Base-by-base conservation (phyloP, 2,329 filamentous ascomycete genomes). In the Arachnomyces sp. region DNA sequence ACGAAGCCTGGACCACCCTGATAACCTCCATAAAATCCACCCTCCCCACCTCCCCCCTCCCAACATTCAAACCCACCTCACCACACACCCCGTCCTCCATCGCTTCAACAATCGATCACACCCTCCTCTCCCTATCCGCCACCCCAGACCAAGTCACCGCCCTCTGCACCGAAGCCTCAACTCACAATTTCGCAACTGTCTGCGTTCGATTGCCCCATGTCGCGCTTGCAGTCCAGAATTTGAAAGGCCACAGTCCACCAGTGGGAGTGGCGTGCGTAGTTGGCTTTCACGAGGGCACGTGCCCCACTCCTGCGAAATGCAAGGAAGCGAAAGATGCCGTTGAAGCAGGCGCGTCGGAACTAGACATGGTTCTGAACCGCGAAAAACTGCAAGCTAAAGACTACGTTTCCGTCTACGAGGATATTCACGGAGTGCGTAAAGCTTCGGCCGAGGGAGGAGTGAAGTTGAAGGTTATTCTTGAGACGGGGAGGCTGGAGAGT, bases 291-390 rank as follows among this genome's bases (percentile, higher is more conserved):
- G 74, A 78, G 52, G 76, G 76, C 9, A 77, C 72, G 0, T 61
- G 76, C 44, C 60, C 68, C 35, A 70, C 72, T 0, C 52, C 61
- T 3, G 57, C 65, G 25, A 78, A 77, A 52, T 58, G 71, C n/a
- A 55, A 53, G 14, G 74, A 79, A 58, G 68, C 72, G 0, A 59
- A 61, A 17, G 58, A 61, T 8, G 73, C 74, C 11, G 57, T 77
- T 28, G 49, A 54, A 7, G 60, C 65, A 13, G 75, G 76, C 14
- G 75, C 75, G 1, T 56, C 54, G 1, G 76, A 80, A 52, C 64
- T 79, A 28, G 76, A 79, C 51, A 68, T 78, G 53, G 76, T 80
- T 2, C 61, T 79, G 36, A 77, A 79, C 41, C 70, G 72, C 49
- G 60, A 61, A 2, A 57, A 68, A 3, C 59, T 79, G 14, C 65